Evolutionary conservation across 2,329 filamentous ascomycete species (phyloP).

Genomic region (Fusarium sp.): DNA sequence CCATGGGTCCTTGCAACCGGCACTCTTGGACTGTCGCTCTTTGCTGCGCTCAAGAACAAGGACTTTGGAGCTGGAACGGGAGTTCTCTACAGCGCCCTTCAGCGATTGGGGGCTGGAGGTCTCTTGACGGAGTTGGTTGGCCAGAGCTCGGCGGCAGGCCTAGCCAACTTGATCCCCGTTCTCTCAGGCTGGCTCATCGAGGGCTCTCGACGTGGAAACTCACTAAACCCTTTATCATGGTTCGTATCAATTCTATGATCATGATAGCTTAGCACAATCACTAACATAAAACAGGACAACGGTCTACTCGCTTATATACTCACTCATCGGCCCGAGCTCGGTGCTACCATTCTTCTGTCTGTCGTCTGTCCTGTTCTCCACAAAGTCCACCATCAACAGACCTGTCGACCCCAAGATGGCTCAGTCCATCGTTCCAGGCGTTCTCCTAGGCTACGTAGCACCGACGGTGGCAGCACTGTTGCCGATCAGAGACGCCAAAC

Average conservation of each 20-base stretch:
- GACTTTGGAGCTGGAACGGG: rapidly evolving
- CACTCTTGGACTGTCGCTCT: background rate
- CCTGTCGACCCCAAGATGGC: background rate
- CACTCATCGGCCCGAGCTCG: background rate
- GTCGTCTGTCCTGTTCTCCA: background rate
- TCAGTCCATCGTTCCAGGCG: background rate
- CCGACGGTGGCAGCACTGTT: background rate
- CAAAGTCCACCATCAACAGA: background rate
- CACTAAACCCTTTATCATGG: background rate
- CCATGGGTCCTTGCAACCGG: background rate
- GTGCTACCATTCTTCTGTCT: background rate
- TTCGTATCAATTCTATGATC: rapidly evolving
- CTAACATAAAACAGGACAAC: background rate
- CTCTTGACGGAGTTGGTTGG: background rate
- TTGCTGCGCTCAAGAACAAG: background rate
- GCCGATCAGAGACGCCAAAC: background rate
- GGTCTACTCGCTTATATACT: background rate
- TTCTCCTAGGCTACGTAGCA: background rate
- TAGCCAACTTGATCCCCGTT: background rate
- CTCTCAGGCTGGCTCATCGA: background rate
- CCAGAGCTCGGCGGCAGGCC: rapidly evolving
- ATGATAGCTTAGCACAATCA: rapidly evolving
- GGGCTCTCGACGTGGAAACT: background rate
- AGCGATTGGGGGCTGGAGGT: background rate
- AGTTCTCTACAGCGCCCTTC: rapidly evolving